A percentile compares a stretch with the other conserved stretches of the same genome.
Evolutionary conservation across 768 basidiomycete genomes (phyloP).

Genomic region (Collybia mongolica): DNA sequence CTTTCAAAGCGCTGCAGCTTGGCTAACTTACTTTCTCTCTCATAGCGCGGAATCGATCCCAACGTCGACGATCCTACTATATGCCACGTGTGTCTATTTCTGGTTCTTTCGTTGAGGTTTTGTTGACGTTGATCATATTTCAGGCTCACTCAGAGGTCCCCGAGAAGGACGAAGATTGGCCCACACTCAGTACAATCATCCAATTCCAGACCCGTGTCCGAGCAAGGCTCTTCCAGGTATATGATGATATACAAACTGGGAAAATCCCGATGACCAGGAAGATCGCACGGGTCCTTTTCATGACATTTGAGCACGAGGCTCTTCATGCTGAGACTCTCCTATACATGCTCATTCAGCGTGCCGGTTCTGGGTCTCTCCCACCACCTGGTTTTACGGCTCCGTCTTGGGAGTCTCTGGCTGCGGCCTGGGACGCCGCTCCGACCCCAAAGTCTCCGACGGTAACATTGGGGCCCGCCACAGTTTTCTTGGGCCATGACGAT

Average conservation of each 20-base stretch:
- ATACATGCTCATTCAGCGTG: slow-evolving; percentile 90
- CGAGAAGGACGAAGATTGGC: slow-evolving; percentile 81
- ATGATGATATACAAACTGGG: slow-evolving; percentile 61
- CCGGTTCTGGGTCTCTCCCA: slow-evolving; percentile 74
- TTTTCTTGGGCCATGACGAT: slow-evolving; percentile 85
- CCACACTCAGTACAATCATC: slow-evolving; percentile 64
- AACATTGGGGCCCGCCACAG: slow-evolving; percentile 52
- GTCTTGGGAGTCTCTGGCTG: slow-evolving; percentile 57
- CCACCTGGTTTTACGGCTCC: slow-evolving; percentile 76
- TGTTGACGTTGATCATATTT: background rate
- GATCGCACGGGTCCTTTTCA: slow-evolving; percentile 79
- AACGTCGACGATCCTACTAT: slow-evolving; percentile 86
- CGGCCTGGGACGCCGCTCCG: slow-evolving; percentile 48
- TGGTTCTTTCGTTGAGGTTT: background rate
- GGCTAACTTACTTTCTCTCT: background rate
- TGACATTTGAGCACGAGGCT: slow-evolving; percentile 90
- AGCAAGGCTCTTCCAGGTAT: slow-evolving; percentile 66
- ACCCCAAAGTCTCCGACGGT: slow-evolving; percentile 43
- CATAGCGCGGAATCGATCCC: slow-evolving; percentile 92
- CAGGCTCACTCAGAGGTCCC: slow-evolving; percentile 93
- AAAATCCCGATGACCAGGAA: slow-evolving; percentile 57
- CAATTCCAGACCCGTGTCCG: slow-evolving; percentile 80
- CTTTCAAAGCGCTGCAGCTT: background rate
- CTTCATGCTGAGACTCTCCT: slow-evolving; percentile 90
- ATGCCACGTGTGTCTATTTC: slow-evolving; percentile 64